These are phyloP conservation scores for Ogataea chonburiensis DNA, from an alignment of 805 yeast species.

Conservation along the genomic window DNA sequence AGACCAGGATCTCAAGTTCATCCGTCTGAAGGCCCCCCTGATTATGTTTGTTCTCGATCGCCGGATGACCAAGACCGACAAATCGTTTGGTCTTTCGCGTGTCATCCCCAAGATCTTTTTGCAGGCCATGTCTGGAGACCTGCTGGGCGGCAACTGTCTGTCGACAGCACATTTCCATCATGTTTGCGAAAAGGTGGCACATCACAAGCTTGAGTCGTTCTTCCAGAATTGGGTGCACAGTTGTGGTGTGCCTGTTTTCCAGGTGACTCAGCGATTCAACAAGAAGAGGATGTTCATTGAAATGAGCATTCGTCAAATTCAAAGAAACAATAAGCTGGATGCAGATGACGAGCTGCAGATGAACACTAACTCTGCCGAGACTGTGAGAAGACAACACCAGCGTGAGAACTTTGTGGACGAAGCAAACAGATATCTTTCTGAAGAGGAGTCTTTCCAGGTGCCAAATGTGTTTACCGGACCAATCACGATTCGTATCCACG, in stretches of 20 bases:
- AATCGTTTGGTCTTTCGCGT: slow-evolving; percentile 86
- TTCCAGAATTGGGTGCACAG: slow-evolving; percentile 94
- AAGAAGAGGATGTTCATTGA: slow-evolving; percentile 92
- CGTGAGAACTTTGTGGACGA: slow-evolving; percentile 45
- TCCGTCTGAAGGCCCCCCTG: slow-evolving; percentile 79
- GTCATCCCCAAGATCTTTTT: slow-evolving; percentile 87
- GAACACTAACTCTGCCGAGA: slow-evolving; percentile 12
- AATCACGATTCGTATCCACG: slow-evolving; percentile 94
- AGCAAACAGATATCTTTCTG: slow-evolving; percentile 40
- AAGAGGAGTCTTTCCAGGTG: slow-evolving; percentile 41
- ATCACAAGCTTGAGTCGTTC: slow-evolving; percentile 75
- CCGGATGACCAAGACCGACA: slow-evolving; percentile 94
- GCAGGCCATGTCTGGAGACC: slow-evolving; percentile 94
- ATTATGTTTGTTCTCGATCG: slow-evolving; percentile 82
- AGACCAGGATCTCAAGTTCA: slow-evolving; percentile 61
- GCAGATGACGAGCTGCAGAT: slow-evolving; percentile 20
- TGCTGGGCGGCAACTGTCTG: slow-evolving; percentile 68
- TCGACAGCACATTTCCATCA: slow-evolving; percentile 85
- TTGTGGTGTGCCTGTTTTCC: slow-evolving; percentile 83
- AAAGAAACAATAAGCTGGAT: slow-evolving; percentile 46
- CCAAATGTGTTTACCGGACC: slow-evolving; percentile 82
- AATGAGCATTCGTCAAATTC: slow-evolving; percentile 90
- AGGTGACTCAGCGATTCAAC: slow-evolving; percentile 89
- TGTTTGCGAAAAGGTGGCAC: slow-evolving; percentile 93
- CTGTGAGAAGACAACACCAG: slow-evolving; percentile 22